Conservation (phyloP, 805 yeast genomes). For the Hanseniaspora hatyaiensis region DNA sequence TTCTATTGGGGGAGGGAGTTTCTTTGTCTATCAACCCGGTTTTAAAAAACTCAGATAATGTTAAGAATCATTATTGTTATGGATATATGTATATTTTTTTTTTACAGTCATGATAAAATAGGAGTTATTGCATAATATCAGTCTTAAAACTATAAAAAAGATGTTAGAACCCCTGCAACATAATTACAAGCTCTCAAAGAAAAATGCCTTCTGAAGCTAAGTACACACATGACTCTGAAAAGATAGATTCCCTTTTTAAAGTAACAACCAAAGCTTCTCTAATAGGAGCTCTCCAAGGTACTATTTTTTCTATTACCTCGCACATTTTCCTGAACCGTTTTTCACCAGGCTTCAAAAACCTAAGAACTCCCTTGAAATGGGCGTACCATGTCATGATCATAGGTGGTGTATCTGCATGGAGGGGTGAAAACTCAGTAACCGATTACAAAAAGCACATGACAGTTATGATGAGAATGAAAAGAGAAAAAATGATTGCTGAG, state of each 20-base stretch:
- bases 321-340: slow-evolving; percentile 29
- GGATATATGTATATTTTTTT: too few relatives aligned
- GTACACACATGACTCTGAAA: slow-evolving; percentile 7
- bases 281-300: slow-evolving; percentile 36
- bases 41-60: too few relatives aligned
- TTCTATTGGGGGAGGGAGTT: too few relatives aligned
- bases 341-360: slow-evolving; percentile 30
- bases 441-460: slow-evolving; percentile 30
- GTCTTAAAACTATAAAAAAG: background rate
- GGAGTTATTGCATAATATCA: too few relatives aligned
- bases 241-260: slow-evolving; percentile 5
- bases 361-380: slow-evolving; percentile 33
- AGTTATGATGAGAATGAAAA: slow-evolving; percentile 28
- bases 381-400: slow-evolving; percentile 35
- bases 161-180: background rate
- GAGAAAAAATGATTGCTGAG: slow-evolving; percentile 31
- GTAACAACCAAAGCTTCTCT: slow-evolving; percentile 31
- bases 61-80: too few relatives aligned
- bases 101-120: too few relatives aligned
- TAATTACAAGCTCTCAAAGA: background rate
- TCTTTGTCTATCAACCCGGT: too few relatives aligned
- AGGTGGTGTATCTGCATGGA: slow-evolving; percentile 33
- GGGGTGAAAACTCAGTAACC: slow-evolving; percentile 34
- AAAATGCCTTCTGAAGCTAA: background rate
- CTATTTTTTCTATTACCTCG: slow-evolving; percentile 29